Evolutionary conservation across 1,139 yeast species (phyloP), one percentile per base, ranked within the genome.

Genomic region (Hansenula lynferdii): DNA sequence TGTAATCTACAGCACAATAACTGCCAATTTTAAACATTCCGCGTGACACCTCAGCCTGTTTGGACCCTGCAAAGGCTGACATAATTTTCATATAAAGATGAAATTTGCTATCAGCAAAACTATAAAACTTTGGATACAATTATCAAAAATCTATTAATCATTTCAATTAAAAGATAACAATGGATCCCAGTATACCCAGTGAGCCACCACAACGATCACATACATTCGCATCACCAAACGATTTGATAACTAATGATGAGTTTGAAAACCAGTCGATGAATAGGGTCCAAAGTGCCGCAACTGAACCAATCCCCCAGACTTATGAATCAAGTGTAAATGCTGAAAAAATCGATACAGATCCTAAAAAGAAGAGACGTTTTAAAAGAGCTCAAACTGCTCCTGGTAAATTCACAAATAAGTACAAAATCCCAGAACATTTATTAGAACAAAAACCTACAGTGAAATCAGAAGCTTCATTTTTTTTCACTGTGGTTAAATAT

Each of bases 391-490:
- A 41, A 34, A 48, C 51, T 6, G 34, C 42, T 3, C 48, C 49
- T 11, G 15, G 34, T 19, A 6, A 22, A 33, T 11, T 23, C 14
- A 33, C 35, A 3, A 19, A 20, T 4, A 38, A 35, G 20, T 41
- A 41, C 22, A 30, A 31, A 16, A 40, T 49, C 28, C 48, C 54
- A 5, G 39, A 40, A 17, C 35, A 18, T 3, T 21, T 47, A 5
- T 11, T 48, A 11, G 38, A 37, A 17, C 37, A 31, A 25, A 49
- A 40, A 31, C 50, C 51, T 1, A 50, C 51, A 8, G 48, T 44
- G 2, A 48, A 45, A 29, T 35, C 40, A 16, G 54, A 50, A 34
- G 53, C 45, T 14, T 45, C 48, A 4, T 31, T 36, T 4, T 50
- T 50, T 37, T 48, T 44, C 28, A 40, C 52, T 6, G 39, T 48